Conservation (phyloP, 257 asterid species). For the Forsythia viridissima region DNA sequence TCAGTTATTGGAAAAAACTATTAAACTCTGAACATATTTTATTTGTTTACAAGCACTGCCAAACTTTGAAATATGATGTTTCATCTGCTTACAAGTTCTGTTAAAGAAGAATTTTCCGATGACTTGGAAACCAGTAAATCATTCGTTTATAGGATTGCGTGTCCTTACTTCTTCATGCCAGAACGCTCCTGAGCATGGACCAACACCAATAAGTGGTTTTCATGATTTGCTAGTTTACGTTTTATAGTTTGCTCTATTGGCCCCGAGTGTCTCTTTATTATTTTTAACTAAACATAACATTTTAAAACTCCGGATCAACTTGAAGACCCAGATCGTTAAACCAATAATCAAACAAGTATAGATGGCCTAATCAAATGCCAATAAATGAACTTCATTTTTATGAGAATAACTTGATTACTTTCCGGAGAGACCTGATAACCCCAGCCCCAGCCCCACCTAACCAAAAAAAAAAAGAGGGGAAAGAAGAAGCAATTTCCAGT, state of each 20-base stretch:
- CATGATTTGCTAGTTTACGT: not conserved
- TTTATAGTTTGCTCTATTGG: no score
- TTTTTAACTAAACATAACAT: not conserved
- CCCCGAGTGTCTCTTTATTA: no score
- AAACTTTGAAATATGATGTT: not conserved
- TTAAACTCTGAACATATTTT: not conserved
- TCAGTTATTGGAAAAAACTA: not conserved
- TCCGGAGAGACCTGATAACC: not conserved
- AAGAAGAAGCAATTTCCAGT: not conserved
- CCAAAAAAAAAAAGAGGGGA: not conserved
- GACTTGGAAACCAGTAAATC: not conserved
- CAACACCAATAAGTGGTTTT: not conserved
- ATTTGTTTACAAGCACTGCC: no score
- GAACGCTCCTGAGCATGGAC: not conserved
- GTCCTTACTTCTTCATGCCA: not conserved
- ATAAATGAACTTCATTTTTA: not conserved
- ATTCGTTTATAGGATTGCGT: not conserved
- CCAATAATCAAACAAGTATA: conserved; percentile 13
- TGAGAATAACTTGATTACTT: not conserved
- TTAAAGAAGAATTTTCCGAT: not conserved
- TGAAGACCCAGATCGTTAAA: not conserved
- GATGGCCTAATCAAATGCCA: not conserved
- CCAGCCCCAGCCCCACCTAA: not conserved
- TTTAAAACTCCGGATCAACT: not conserved
- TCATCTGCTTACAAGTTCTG: not conserved